These are phyloP conservation scores for Forsythia suspensa DNA, from an alignment of 257 asterid genomes.

Conservation along the genomic window DNA sequence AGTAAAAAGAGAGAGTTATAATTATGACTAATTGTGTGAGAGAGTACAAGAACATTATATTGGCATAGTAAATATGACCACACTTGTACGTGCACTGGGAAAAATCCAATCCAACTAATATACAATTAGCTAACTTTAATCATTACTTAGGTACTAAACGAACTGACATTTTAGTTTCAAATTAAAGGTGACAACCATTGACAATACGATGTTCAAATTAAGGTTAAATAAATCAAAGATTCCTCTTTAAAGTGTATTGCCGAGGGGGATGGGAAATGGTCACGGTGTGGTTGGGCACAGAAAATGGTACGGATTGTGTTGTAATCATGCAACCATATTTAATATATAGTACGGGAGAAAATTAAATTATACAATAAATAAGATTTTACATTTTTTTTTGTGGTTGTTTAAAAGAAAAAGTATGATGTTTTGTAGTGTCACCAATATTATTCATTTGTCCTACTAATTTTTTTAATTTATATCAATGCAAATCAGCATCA, in stretches of 20 bases:
- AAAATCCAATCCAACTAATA: not conserved
- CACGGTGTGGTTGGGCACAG: conserved; percentile 27
- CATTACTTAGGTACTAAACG: conserved; percentile 23
- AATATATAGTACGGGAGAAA: no score
- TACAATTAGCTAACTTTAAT: conserved; percentile 26
- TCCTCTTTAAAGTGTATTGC: conserved; percentile 12
- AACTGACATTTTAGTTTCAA: conserved; percentile 11
- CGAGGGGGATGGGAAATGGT: conserved; percentile 1
- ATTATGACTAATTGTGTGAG: not conserved
- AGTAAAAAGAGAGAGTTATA: no score
- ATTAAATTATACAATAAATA: no score
- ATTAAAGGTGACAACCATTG: conserved; percentile 6
- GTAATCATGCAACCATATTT: not conserved
- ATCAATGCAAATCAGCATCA: no score
- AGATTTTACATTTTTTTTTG: no score
- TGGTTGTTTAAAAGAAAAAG: no score
- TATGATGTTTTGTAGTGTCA: no score
- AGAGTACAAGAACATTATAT: no score
- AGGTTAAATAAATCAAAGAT: conserved; percentile 27
- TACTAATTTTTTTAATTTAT: no score
- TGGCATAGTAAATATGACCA: not conserved
- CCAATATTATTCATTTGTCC: no score
- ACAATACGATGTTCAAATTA: conserved; percentile 12
- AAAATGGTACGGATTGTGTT: conserved; percentile 29
- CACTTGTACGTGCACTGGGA: not conserved